phyloP scores from a whole-genome alignment of 495 filamentous ascomycete genomes.

The Apodospora peruviana region DNA sequence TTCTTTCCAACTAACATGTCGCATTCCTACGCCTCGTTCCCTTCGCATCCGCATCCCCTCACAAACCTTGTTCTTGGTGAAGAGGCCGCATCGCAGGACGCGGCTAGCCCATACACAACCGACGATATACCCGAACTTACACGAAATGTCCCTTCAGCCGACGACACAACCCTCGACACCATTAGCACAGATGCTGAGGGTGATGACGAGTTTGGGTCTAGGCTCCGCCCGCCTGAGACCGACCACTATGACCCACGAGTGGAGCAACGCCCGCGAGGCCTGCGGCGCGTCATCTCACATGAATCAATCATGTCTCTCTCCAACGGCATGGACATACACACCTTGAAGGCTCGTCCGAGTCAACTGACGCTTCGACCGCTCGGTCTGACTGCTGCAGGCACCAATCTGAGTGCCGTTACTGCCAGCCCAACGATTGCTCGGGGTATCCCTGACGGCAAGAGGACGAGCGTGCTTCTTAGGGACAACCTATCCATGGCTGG shows the following conservation, averaged over 20 bases:
- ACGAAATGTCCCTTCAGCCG: conserved; percentile 10
- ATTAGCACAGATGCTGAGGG: conserved; percentile 7
- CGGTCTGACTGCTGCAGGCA: conserved; percentile 37
- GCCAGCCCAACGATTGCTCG: conserved; percentile 35
- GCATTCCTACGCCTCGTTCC: background rate
- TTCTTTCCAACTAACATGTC: conserved; percentile 15
- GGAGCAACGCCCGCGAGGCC: conserved; percentile 9
- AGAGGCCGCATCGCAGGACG: background rate
- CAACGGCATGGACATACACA: conserved; percentile 51
- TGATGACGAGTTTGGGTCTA: conserved; percentile 5
- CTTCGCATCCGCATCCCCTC: conserved; percentile 9
- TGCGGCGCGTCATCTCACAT: conserved; percentile 42
- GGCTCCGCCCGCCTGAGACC: conserved; percentile 1
- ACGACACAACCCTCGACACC: conserved; percentile 13
- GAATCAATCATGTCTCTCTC: conserved; percentile 51
- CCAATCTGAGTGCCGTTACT: conserved; percentile 33
- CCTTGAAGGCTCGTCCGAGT: conserved; percentile 45
- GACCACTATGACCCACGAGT: conserved; percentile 14
- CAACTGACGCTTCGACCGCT: conserved; percentile 43
- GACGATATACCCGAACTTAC: conserved; percentile 15
- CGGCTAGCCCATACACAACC: conserved; percentile 10
- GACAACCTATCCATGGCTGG: conserved; percentile 31
- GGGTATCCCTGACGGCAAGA: conserved; percentile 22
- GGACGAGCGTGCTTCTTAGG: conserved; percentile 32
- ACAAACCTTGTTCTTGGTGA: conserved; percentile 7